These are phyloP conservation scores for Phialocephala sp. DNA, from an alignment of 2,329 filamentous ascomycete species.

Conservation along the genomic window DNA sequence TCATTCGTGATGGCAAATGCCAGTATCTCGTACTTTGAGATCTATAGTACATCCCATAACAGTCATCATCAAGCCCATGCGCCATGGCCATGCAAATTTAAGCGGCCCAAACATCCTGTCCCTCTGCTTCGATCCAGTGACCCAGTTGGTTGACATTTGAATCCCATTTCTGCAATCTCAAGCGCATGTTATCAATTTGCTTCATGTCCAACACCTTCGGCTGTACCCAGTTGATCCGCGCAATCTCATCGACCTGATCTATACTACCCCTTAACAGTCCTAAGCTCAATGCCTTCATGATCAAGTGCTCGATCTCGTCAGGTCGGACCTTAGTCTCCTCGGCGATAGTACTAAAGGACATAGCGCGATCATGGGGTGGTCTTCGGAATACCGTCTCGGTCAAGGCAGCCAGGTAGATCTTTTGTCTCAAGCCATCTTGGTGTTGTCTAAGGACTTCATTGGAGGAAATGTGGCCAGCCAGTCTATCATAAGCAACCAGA, in stretches of 20 bases:
- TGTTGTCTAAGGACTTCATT: conserved; percentile 82
- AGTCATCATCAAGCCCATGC: conserved; percentile 34
- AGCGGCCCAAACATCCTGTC: conserved; percentile 95
- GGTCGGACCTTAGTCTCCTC: conserved; percentile 90
- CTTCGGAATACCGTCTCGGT: conserved; percentile 97
- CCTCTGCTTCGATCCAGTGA: conserved; percentile 94
- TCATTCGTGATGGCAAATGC: conserved; percentile 23
- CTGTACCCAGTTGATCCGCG: conserved; percentile 98
- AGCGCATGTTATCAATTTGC: conserved; percentile 92
- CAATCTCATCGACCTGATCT: conserved; percentile 93
- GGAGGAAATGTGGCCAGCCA: conserved; percentile 80
- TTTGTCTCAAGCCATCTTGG: conserved; percentile 86
- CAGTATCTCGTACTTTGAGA: conserved; percentile 33
- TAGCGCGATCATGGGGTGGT: conserved; percentile 91
- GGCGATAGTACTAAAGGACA: conserved; percentile 88
- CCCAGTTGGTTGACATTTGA: conserved; percentile 93
- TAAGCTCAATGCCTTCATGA: conserved; percentile 98
- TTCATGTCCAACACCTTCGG: conserved; percentile 96
- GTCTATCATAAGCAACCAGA: conserved; percentile 81
- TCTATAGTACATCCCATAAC: conserved; percentile 41
- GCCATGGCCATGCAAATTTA: conserved; percentile 49
- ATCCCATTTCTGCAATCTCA: conserved; percentile 91
- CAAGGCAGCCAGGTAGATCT: conserved; percentile 95
- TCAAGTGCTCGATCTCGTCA: conserved; percentile 94
- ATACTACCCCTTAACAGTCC: conserved; percentile 90